phyloP scores from a whole-genome alignment of 2,329 filamentous ascomycete genomes.

The Coniochaeta prunicola region DNA sequence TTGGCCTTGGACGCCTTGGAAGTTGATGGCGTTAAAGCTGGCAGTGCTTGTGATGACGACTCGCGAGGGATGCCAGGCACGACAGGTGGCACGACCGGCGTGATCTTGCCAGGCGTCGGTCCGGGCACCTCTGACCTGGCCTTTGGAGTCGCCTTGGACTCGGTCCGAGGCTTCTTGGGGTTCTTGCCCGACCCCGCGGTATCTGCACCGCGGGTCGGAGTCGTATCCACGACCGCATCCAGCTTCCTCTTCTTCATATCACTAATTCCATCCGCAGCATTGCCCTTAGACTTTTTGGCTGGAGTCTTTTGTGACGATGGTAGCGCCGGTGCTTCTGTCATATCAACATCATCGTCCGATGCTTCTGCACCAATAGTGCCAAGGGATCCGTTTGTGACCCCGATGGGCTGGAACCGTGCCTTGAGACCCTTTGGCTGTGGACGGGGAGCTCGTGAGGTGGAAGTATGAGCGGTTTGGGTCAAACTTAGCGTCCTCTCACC shows the following conservation, averaged over 20 bases:
- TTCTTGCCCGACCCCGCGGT: constrained; percentile 19
- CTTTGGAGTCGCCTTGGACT: neutral
- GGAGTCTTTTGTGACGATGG: constrained; percentile 8
- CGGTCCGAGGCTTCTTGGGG: constrained; percentile 17
- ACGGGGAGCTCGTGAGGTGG: constrained; percentile 45
- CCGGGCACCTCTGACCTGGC: neutral
- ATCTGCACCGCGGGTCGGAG: constrained; percentile 7
- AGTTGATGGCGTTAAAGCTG: neutral
- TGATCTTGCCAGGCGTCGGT: neutral
- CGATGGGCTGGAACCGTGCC: constrained; percentile 61
- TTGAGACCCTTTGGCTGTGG: constrained; percentile 61
- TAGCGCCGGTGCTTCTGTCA: constrained; percentile 29
- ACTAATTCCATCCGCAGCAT: constrained; percentile 7
- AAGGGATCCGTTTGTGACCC: constrained; percentile 30
- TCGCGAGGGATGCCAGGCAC: neutral
- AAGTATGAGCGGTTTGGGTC: constrained; percentile 26
- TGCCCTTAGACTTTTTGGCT: constrained; percentile 11
- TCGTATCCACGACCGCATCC: constrained; percentile 16
- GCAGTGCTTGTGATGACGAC: neutral
- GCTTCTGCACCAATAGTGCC: constrained; percentile 34
- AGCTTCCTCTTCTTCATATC: constrained; percentile 32
- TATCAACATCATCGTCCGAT: constrained; percentile 36
- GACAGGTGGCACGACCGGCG: neutral
- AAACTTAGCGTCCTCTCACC: constrained; percentile 14
- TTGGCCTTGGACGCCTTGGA: neutral